Percentiles rank a stretch among this genome's conserved stretches.
phyloP scores from a whole-genome alignment of 495 filamentous ascomycete species.

The Penicillium soppii region DNA sequence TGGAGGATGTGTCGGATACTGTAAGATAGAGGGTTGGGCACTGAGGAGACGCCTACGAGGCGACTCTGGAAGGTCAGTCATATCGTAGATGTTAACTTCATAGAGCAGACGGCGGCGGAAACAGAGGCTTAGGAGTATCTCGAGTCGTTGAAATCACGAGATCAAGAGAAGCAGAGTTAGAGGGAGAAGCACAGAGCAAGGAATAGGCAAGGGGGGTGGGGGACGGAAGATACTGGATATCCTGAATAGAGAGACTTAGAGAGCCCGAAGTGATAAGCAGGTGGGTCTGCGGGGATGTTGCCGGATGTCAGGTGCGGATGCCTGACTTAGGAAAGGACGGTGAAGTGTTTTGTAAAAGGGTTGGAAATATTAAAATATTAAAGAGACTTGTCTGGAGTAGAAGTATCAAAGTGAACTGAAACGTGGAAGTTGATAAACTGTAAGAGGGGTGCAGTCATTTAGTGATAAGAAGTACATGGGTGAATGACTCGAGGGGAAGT shows the following conservation, averaged over 20 bases:
- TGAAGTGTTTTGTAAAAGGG: not conserved
- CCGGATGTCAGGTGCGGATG: slow-evolving; percentile 4
- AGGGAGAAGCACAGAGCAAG: not conserved
- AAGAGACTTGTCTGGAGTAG: not conserved
- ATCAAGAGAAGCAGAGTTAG: slow-evolving; percentile 4
- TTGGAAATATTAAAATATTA: not conserved
- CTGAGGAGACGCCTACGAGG: slow-evolving; percentile 28
- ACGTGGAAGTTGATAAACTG: not conserved
- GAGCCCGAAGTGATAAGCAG: slow-evolving; percentile 11
- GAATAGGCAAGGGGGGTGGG: not conserved
- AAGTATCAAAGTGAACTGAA: not conserved
- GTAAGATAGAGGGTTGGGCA: slow-evolving; percentile 35
- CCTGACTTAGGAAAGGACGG: slow-evolving; percentile 1
- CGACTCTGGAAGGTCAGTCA: slow-evolving; percentile 45
- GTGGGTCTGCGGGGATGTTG: slow-evolving; percentile 11
- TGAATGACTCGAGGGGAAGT: slow-evolving; percentile 8
- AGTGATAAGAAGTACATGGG: slow-evolving; percentile 5
- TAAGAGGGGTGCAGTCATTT: not conserved
- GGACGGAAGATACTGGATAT: slow-evolving; percentile 9
- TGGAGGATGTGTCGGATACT: slow-evolving; percentile 46
- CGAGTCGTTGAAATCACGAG: not conserved
- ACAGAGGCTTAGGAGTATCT: slow-evolving; percentile 4
- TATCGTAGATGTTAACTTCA: slow-evolving; percentile 19
- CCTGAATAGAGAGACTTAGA: slow-evolving; percentile 3
- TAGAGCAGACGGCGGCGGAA: slow-evolving; percentile 3